A percentile compares a stretch with the other conserved stretches of the same genome.
Evolutionary conservation across 306 rosid species (phyloP).

Genomic region (Medicago ruthenica): DNA sequence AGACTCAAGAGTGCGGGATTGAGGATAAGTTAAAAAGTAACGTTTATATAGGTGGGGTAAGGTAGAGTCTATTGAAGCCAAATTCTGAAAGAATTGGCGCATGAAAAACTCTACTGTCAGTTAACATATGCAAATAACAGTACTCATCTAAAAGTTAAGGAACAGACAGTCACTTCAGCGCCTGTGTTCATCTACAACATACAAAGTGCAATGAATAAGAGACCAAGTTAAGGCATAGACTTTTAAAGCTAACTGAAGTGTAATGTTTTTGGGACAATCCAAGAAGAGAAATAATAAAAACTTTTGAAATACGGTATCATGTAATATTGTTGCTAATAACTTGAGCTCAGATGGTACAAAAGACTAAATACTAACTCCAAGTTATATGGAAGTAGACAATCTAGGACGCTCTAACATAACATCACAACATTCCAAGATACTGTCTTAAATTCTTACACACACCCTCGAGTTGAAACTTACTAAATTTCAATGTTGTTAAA

Average conservation of each 20-base stretch:
- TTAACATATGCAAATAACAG: not conserved
- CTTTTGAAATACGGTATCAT: not conserved
- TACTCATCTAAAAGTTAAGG: not conserved
- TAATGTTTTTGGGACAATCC: no score
- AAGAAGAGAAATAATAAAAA: no score
- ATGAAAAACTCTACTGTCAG: not conserved
- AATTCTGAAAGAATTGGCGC: not conserved
- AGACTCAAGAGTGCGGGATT: no score
- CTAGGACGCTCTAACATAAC: not conserved
- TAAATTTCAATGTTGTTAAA: not conserved
- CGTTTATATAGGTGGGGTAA: not conserved
- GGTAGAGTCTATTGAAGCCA: not conserved
- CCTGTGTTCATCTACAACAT: not conserved
- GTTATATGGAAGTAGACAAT: not conserved
- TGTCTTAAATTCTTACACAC: not conserved
- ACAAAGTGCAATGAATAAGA: not conserved
- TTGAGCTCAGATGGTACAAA: no score
- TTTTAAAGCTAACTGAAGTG: no score
- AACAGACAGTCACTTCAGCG: not conserved
- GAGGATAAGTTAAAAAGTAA: not conserved
- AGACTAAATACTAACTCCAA: not conserved
- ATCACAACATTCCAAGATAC: not conserved
- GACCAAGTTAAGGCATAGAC: not conserved
- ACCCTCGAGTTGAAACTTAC: not conserved
- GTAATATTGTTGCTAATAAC: not conserved